A percentile compares a stretch with the other conserved stretches of the same genome.
Conservation (phyloP, 73 alveolate genomes). For the Paramecium sonneborni region DNA sequence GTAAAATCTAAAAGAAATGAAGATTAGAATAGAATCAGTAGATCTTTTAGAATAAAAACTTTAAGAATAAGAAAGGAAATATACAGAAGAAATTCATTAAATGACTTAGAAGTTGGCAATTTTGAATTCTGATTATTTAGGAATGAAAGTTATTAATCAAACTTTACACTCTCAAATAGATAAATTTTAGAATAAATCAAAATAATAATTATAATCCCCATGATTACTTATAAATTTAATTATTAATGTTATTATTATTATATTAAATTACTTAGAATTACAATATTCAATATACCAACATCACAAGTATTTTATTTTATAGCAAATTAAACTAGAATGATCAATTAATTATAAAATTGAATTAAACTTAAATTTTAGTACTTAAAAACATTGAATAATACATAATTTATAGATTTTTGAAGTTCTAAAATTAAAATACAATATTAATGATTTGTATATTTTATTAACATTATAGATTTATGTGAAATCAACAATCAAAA, state of each 20-base stretch:
- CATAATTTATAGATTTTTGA: too few species aligned
- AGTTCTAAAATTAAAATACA: too few species aligned
- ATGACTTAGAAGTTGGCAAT: not conserved
- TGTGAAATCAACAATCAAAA: not conserved
- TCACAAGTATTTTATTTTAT: too few species aligned
- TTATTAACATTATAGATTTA: too few species aligned
- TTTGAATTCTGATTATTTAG: slow-evolving; percentile 12
- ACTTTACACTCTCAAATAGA: not conserved
- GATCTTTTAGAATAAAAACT: not conserved
- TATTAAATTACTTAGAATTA: too few species aligned
- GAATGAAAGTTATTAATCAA: slow-evolving; percentile 11
- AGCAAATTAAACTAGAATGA: too few species aligned
- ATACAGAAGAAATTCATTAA: not conserved
- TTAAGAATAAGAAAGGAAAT: not conserved
- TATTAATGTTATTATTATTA: not conserved
- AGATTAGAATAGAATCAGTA: not conserved
- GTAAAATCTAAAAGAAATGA: not conserved
- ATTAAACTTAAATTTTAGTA: too few species aligned
- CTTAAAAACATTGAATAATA: too few species aligned
- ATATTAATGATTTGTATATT: too few species aligned
- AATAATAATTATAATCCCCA: not conserved
- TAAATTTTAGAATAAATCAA: not conserved
- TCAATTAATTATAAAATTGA: too few species aligned
- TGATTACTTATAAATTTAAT: not conserved
- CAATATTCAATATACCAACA: too few species aligned